Evolutionary conservation across 108 stramenopile species (phyloP).

Genomic region (Nitzschia sp.): DNA sequence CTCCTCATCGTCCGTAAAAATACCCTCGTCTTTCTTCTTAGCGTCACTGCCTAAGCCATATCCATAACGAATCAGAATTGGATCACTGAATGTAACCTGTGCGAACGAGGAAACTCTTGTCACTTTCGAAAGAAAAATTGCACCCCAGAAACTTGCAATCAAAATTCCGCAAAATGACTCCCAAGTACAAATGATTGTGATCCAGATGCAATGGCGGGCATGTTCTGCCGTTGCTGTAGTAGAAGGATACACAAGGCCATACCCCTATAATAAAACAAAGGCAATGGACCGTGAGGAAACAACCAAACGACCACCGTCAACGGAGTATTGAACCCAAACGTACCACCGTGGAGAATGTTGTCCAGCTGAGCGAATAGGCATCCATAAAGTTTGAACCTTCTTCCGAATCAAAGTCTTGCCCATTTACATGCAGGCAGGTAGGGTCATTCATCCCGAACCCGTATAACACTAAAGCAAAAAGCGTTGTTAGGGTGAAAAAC

Average conservation of each 20-base stretch:
- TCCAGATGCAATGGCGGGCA: constrained; percentile 41
- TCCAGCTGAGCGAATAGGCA: constrained; percentile 55
- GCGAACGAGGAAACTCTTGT: constrained; percentile 60
- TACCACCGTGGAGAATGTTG: constrained; percentile 54
- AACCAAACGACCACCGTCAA: not conserved
- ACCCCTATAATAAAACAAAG: constrained; percentile 31
- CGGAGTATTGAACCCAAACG: not conserved
- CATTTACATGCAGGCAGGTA: constrained; percentile 34
- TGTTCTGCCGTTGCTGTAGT: constrained; percentile 29
- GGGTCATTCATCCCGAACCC: constrained; percentile 19
- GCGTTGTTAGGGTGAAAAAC: constrained; percentile 27
- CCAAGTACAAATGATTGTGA: constrained; percentile 47
- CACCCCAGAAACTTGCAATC: constrained; percentile 63
- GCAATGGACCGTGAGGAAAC: too few relatives aligned
- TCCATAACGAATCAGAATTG: constrained; percentile 60
- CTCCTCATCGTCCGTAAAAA: not conserved
- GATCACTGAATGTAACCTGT: constrained; percentile 55
- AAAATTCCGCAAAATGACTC: constrained; percentile 73
- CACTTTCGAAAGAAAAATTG: constrained; percentile 75
- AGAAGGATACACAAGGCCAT: constrained; percentile 42
- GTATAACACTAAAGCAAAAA: constrained; percentile 32
- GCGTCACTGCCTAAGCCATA: constrained; percentile 36
- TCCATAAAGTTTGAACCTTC: constrained; percentile 32
- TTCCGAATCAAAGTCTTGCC: constrained; percentile 28
- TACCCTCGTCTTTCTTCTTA: constrained; percentile 12